A percentile compares a stretch with the other conserved stretches of the same genome.
Conservation (phyloP, 2,329 filamentous ascomycete species). For the Colletotrichum trifolii region DNA sequence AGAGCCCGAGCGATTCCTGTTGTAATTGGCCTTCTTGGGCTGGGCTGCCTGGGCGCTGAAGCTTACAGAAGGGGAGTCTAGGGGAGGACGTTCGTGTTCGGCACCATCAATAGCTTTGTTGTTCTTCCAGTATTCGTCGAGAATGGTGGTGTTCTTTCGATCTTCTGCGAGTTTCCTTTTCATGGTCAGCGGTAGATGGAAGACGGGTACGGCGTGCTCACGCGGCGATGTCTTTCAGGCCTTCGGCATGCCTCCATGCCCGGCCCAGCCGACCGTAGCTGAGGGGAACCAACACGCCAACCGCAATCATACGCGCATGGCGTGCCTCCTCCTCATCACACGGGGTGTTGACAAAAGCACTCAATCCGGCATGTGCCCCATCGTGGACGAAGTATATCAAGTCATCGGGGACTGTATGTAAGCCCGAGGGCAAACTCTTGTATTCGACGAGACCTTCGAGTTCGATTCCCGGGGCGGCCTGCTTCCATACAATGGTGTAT, state of each 20-base stretch:
- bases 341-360: constrained; percentile 87
- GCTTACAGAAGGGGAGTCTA: constrained; percentile 62
- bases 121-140: constrained; percentile 85
- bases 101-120: constrained; percentile 58
- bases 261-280: constrained; percentile 87
- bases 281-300: constrained; percentile 87
- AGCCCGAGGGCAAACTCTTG: constrained; percentile 92
- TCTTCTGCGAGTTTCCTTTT: constrained; percentile 72
- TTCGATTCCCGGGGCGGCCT: constrained; percentile 73
- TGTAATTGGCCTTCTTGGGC: constrained; percentile 54
- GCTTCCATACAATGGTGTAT: constrained; percentile 92
- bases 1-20: constrained; percentile 68
- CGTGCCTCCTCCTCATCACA: constrained; percentile 81
- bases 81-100: constrained; percentile 52
- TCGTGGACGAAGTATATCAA: constrained; percentile 94
- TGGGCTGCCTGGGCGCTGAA: constrained; percentile 50
- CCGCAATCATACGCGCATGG: constrained; percentile 92
- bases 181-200: constrained; percentile 38
- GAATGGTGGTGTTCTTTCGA: constrained; percentile 67
- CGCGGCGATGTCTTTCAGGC: constrained; percentile 79
- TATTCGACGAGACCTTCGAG: constrained; percentile 93
- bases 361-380: constrained; percentile 83
- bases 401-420: constrained; percentile 90
- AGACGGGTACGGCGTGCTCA: constrained; percentile 53
- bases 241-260: constrained; percentile 87